Base-by-base conservation (phyloP, 2,329 filamentous ascomycete species). In the Epichloe scottii region DNA sequence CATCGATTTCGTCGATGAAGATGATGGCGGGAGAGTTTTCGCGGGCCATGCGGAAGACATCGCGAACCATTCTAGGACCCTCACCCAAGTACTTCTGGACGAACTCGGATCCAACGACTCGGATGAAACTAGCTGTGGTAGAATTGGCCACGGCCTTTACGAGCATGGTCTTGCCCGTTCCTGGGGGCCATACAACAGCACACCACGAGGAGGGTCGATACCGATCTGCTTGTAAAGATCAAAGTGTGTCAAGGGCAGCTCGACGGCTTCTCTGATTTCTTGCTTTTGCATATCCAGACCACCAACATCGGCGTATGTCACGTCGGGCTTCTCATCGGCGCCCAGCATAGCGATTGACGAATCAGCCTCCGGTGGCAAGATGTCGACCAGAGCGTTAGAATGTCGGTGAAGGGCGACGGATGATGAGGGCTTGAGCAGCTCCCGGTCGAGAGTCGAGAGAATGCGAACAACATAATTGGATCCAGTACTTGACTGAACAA, bases 281-380 rank as follows among this genome's bases (percentile, higher is more conserved):
- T 98, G 93, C 76, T 98, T 98, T 73, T 98, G 93, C 93, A 98
- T 98, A 63, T 98, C 93, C 58, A 97, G 73, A 46, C 93, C 93
- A 75, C 93, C 93, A 55, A 98, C 93, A 68, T 98, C 93, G 55
- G 90, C 91, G 63, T 98, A 98, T 42, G 90, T 95, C 54, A 98
- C 88, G 68, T 98, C 93, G 35, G 93, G 93, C 78, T 97, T 98
- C 79, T 98, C 93, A 64, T 95, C 87, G 52, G 85, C 79, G 54
- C 91, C 91, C 50, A 98, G 80, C 93, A 98, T 98, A 58, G 93
- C 93, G 67, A 98, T 98, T 39, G 90, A 96, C 38, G 90, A 96
- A 72, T 98, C 93, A 54, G 93, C 93, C 75, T 98, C 93, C 4
- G 93, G 93, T n/a, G 93, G 93, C 11, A 98, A 81, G 58, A 98